These are phyloP conservation scores for Aspergillus tanneri DNA, from an alignment of 2,329 filamentous ascomycete genomes.

Conservation along the genomic window DNA sequence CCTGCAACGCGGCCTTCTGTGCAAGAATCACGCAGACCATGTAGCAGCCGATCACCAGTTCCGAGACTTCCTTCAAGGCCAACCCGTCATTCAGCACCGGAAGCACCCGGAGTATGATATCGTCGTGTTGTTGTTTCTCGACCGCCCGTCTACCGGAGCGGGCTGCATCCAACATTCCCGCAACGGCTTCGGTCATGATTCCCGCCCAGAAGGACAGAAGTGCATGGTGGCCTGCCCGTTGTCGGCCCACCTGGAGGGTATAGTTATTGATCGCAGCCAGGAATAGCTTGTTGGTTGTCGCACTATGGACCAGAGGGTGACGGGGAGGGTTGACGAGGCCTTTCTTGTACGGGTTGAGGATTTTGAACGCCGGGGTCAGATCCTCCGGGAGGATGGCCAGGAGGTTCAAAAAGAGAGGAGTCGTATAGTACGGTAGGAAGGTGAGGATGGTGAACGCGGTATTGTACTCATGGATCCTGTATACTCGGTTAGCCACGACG, in stretches of 20 bases:
- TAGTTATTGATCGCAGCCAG: slow-evolving; percentile 75
- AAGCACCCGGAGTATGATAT: slow-evolving; percentile 66
- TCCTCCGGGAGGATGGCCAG: slow-evolving; percentile 78
- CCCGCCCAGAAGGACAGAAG: slow-evolving; percentile 89
- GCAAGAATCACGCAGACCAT: slow-evolving; percentile 87
- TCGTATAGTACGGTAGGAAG: slow-evolving; percentile 89
- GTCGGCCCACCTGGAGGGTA: slow-evolving; percentile 69
- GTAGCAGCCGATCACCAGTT: slow-evolving; percentile 82
- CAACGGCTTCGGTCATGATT: slow-evolving; percentile 79
- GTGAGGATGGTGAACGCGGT: slow-evolving; percentile 73
- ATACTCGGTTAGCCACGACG: slow-evolving; percentile 19
- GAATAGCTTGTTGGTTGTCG: slow-evolving; percentile 74
- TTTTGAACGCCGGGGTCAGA: slow-evolving; percentile 74
- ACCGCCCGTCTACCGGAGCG: slow-evolving; percentile 73
- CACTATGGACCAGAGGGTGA: slow-evolving; percentile 78
- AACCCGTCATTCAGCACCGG: slow-evolving; percentile 76
- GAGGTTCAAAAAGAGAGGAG: slow-evolving; percentile 79
- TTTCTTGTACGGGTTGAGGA: slow-evolving; percentile 81
- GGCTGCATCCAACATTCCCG: slow-evolving; percentile 74
- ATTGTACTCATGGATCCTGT: slow-evolving; percentile 87
- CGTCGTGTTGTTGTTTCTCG: slow-evolving; percentile 77
- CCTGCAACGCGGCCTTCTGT: slow-evolving; percentile 75
- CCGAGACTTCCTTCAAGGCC: slow-evolving; percentile 70
- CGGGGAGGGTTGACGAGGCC: slow-evolving; percentile 74
- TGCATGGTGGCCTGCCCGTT: slow-evolving; percentile 70